Evolutionary conservation across 805 yeast species (phyloP).

Genomic region (Barnettozyma botsteinii): DNA sequence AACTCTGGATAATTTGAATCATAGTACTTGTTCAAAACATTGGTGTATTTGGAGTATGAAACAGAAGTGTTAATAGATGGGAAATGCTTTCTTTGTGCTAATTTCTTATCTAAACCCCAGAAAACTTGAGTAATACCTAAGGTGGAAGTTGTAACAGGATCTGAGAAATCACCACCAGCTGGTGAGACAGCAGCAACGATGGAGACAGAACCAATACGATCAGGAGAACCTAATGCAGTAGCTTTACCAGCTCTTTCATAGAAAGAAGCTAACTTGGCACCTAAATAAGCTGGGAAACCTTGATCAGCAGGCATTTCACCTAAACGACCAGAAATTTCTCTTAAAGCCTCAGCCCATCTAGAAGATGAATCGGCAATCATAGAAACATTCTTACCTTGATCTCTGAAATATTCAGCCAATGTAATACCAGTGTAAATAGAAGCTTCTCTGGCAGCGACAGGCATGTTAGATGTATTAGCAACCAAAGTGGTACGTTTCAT

Average conservation of each 20-base stretch:
- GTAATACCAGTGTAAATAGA: conserved; percentile 99
- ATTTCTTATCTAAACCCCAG: conserved; percentile 99
- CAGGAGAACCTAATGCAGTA: conserved; percentile 91
- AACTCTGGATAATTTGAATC: conserved; percentile 85
- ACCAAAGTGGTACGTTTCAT: conserved; percentile 99
- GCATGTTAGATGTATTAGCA: conserved; percentile 99
- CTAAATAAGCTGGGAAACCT: conserved; percentile 99
- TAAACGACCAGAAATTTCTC: conserved; percentile 99
- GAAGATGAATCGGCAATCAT: conserved; percentile 99
- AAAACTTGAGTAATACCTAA: conserved; percentile 99
- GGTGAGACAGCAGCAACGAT: conserved; percentile 99
- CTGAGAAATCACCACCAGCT: conserved; percentile 99
- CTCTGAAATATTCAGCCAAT: conserved; percentile 98
- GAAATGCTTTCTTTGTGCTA: conserved; percentile 99
- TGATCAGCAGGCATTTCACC: conserved; percentile 99
- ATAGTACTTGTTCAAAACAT: conserved; percentile 78
- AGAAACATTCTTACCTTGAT: conserved; percentile 97
- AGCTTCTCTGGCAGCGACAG: conserved; percentile 99
- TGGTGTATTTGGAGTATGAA: conserved; percentile 95
- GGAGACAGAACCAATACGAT: conserved; percentile 96
- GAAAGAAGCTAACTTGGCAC: conserved; percentile 97
- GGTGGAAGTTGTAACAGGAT: conserved; percentile 97
- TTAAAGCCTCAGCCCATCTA: conserved; percentile 99
- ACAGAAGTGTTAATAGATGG: conserved; percentile 96
- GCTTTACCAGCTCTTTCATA: conserved; percentile 99